A percentile compares a stretch with the other conserved stretches of the same genome.
Evolutionary conservation across 148 eudicot genomes (phyloP).

Genomic region (Camellia japonica): DNA sequence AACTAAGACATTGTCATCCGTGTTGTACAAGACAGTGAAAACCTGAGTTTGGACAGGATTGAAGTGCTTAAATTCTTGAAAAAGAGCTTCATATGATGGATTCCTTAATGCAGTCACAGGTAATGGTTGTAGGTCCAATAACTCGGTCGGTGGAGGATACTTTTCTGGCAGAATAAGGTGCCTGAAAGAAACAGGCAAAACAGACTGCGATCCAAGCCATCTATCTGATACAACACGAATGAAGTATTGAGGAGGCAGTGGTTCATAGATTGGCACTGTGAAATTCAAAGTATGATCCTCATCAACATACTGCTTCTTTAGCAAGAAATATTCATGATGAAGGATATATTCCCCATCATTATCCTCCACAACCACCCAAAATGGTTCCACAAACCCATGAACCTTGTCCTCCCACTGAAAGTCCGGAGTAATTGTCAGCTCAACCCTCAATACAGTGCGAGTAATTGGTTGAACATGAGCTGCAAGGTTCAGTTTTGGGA

Average conservation of each 20-base stretch:
- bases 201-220: conserved; percentile 83
- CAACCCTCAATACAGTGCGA: conserved; percentile 74
- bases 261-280: conserved; percentile 83
- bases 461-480: conserved; percentile 95
- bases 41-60: too few species aligned
- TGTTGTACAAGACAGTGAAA: too few species aligned
- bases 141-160: conserved; percentile 89
- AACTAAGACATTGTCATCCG: too few species aligned
- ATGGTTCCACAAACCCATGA: conserved; percentile 89
- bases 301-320: conserved; percentile 79
- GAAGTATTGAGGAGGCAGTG: conserved; percentile 63
- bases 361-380: conserved; percentile 94
- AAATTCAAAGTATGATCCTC: conserved; percentile 78
- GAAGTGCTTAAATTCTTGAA: conserved; percentile 34
- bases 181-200: conserved; percentile 86
- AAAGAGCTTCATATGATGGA: conserved; percentile 76
- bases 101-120: conserved; percentile 92
- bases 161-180: conserved; percentile 83
- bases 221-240: conserved; percentile 53
- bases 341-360: conserved; percentile 86
- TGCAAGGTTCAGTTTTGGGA: conserved; percentile 79
- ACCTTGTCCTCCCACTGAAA: conserved; percentile 88
- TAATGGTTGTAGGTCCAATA: conserved; percentile 81
- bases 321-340: conserved; percentile 83
- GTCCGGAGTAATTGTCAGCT: conserved; percentile 82